Conservation (phyloP, 2,329 filamentous ascomycete species). For the Sphaerulina populicola region DNA sequence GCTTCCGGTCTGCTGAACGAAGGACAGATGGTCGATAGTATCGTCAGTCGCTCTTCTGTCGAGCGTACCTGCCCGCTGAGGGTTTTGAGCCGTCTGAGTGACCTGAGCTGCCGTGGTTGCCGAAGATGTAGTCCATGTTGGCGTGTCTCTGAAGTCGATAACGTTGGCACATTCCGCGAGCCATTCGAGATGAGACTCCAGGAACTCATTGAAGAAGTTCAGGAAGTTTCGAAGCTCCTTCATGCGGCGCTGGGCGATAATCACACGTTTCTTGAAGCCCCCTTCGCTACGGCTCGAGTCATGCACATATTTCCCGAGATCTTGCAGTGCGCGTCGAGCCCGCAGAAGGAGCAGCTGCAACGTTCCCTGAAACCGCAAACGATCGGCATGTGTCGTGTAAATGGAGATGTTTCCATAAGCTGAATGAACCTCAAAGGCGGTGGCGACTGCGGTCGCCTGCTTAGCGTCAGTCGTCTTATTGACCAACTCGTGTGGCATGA, state of each 20-base stretch:
- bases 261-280: not conserved
- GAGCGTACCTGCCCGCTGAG: not conserved
- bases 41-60: not conserved
- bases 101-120: not conserved
- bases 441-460: not conserved
- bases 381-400: not conserved
- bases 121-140: not conserved
- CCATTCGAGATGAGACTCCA: constrained; percentile 2
- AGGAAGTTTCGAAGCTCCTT: not conserved
- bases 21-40: not conserved
- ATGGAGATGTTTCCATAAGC: not conserved
- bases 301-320: not conserved
- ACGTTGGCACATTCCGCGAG: constrained; percentile 1
- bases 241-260: not conserved
- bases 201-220: not conserved
- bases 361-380: not conserved
- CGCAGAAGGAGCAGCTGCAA: not conserved
- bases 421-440: not conserved
- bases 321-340: not conserved
- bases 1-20: not conserved
- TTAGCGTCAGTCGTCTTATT: not conserved
- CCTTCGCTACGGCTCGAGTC: not conserved
- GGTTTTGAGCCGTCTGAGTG: not conserved
- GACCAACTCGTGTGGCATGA: not conserved
- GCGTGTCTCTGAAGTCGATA: not conserved